Percentiles rank a stretch among this genome's conserved stretches.
Evolutionary conservation across 2,329 filamentous ascomycete species (phyloP).

Genomic region (Cercospora sp.): DNA sequence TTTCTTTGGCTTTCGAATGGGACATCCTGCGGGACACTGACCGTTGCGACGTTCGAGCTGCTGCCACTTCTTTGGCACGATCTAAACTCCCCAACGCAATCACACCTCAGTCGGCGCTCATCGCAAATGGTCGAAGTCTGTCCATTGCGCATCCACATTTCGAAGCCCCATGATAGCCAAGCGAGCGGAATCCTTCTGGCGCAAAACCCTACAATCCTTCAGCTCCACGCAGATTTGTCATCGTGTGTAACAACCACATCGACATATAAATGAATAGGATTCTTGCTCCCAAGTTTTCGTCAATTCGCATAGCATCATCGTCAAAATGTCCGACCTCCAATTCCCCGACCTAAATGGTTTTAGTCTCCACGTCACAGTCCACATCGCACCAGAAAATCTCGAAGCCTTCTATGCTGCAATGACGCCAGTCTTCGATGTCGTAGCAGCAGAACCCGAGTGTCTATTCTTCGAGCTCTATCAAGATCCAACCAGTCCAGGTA

Average conservation of each 20-base stretch:
- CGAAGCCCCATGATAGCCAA: neutral
- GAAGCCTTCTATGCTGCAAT: constrained; percentile 21
- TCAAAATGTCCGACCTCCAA: constrained; percentile 3
- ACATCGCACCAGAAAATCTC: constrained; percentile 21
- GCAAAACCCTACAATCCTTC: neutral
- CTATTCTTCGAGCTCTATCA: constrained; percentile 23
- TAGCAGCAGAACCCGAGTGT: constrained; percentile 19
- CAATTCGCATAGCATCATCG: no score
- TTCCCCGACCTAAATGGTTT: constrained; percentile 14
- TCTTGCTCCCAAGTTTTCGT: no score
- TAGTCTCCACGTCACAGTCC: constrained; percentile 24
- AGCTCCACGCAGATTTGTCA: neutral
- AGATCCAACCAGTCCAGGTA: constrained; percentile 19
- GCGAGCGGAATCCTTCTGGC: neutral
- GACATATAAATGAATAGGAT: neutral
- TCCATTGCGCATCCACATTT: neutral
- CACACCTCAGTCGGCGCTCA: neutral
- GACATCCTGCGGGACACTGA: no score
- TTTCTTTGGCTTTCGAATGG: no score
- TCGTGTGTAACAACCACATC: neutral
- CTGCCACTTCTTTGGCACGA: neutral
- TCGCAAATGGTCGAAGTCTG: neutral
- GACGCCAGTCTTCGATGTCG: constrained; percentile 24
- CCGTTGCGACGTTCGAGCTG: neutral
- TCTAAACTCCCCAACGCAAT: neutral